Evolutionary conservation across 257 asterid genomes (phyloP), one percentile per base, ranked within the genome.

Genomic region (Salvia splendens): DNA sequence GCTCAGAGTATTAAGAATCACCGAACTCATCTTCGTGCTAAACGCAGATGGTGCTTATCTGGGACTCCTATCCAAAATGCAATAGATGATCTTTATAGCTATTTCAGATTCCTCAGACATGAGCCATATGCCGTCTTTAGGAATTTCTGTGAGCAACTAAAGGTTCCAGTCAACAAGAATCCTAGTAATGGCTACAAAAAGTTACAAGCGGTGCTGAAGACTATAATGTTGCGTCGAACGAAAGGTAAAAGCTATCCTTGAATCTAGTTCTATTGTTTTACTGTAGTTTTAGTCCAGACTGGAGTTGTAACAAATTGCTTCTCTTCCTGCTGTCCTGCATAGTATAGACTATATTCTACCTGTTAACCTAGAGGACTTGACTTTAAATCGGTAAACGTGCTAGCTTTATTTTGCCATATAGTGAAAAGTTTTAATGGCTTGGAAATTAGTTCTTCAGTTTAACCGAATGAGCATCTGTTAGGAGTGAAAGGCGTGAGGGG

Each of bases 1-100:
- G 99, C 99, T 68, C 99, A 94, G 73, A 88, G 97, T 84, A 94
- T 94, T 56, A 94, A 94, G 86, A 94, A 94, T 76, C 88, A 87
- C 72, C 79, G 95, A 70, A 94, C 99, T 71, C 95, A 91, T 73
- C 97, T 94, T 57, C 97, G 97, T 60, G 97, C 99, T 67, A 94
- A 94, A 81, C 94, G 96, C 15, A 84, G 99, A 64, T 94, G 99
- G 99, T 94, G 99, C 77, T 87, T 94, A 50, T 94, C 97, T 0
- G 99, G 99, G 77, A 94, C 99, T n/a, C 99, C 99, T 12, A 88
- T 94, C 74, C 97, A 91, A 77, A 94, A 94, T 72, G 83, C 97
- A 45, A 80, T 94, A 35, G 97, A 94, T 60, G 99, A 94, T 81
- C 95, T 91, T 61, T 94, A 91, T 73, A 94, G 99, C 83, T 91